These are phyloP conservation scores for Backusella circina DNA, from an alignment of 192 early-diverging fungal species.

Conservation along the genomic window DNA sequence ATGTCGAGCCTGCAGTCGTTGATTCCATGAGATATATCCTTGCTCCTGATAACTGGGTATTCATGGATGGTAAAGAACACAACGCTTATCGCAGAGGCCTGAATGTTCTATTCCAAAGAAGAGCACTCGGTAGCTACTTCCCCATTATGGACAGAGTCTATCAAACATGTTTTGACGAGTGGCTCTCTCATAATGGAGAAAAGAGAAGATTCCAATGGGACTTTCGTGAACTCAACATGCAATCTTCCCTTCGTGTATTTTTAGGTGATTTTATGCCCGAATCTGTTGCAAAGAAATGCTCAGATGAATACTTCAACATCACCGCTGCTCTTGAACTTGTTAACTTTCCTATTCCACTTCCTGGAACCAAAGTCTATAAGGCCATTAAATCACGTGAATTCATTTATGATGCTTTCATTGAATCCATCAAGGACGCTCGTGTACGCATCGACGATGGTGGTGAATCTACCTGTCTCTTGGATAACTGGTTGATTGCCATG, in stretches of 20 bases:
- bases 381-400: slow-evolving; percentile 38
- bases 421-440: slow-evolving; percentile 29
- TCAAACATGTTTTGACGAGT: slow-evolving; percentile 36
- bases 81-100: slow-evolving; percentile 35
- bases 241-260: slow-evolving; percentile 39
- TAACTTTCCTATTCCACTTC: slow-evolving; percentile 42
- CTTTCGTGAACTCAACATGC: slow-evolving; percentile 44
- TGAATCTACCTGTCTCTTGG: slow-evolving; percentile 28
- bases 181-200: slow-evolving; percentile 28
- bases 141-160: slow-evolving; percentile 36
- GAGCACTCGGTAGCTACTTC: slow-evolving; percentile 34
- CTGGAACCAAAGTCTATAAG: slow-evolving; percentile 42
- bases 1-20: slow-evolving; percentile 30
- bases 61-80: slow-evolving; percentile 35
- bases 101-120: slow-evolving; percentile 35
- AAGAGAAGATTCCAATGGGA: slow-evolving; percentile 26
- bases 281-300: slow-evolving; percentile 31
- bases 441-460: slow-evolving; percentile 28
- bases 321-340: slow-evolving; percentile 43
- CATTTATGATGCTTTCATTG: slow-evolving; percentile 38
- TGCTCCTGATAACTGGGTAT: slow-evolving; percentile 38
- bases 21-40: slow-evolving; percentile 39
- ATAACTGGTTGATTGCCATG: slow-evolving; percentile 36
- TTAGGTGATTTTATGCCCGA: slow-evolving; percentile 34
- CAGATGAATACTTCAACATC: slow-evolving; percentile 39